Percentiles rank a stretch among this genome's conserved stretches.
These are phyloP conservation scores for Parmelia sp. DNA, from an alignment of 495 filamentous ascomycete genomes.

Conservation along the genomic window DNA sequence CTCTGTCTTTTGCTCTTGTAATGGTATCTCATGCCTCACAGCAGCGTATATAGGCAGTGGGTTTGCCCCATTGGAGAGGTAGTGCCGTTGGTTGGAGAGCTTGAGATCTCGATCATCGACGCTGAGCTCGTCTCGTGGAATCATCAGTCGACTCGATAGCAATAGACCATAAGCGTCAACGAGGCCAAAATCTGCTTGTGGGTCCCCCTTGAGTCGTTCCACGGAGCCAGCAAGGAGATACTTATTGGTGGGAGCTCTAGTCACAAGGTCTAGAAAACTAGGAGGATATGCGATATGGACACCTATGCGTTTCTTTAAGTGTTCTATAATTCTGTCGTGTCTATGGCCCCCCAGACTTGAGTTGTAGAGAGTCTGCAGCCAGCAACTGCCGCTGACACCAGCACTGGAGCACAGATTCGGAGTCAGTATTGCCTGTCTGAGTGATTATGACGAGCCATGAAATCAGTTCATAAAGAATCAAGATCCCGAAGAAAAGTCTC, in stretches of 20 bases:
- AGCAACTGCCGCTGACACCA: constrained; percentile 91
- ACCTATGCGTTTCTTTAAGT: constrained; percentile 76
- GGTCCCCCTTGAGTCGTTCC: constrained; percentile 81
- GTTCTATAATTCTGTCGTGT: constrained; percentile 63
- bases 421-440: constrained; percentile 41
- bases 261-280: constrained; percentile 65
- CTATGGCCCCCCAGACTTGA: constrained; percentile 66
- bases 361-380: constrained; percentile 84
- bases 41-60: constrained; percentile 93
- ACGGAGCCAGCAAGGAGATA: constrained; percentile 80
- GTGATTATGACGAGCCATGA: background rate
- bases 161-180: constrained; percentile 90
- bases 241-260: constrained; percentile 82
- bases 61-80: constrained; percentile 65
- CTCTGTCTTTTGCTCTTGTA: constrained; percentile 42
- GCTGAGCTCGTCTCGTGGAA: constrained; percentile 75
- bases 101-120: constrained; percentile 76
- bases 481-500: background rate
- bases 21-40: constrained; percentile 92
- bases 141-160: constrained; percentile 72
- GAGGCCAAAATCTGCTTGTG: constrained; percentile 73
- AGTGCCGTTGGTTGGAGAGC: constrained; percentile 71
- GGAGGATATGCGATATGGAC: constrained; percentile 92
- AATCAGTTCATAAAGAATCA: background rate
- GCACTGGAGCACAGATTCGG: constrained; percentile 33